A percentile compares a stretch with the other conserved stretches of the same genome.
phyloP scores from a whole-genome alignment of 2,329 filamentous ascomycete genomes.

The Mollisiaceae sp. region DNA sequence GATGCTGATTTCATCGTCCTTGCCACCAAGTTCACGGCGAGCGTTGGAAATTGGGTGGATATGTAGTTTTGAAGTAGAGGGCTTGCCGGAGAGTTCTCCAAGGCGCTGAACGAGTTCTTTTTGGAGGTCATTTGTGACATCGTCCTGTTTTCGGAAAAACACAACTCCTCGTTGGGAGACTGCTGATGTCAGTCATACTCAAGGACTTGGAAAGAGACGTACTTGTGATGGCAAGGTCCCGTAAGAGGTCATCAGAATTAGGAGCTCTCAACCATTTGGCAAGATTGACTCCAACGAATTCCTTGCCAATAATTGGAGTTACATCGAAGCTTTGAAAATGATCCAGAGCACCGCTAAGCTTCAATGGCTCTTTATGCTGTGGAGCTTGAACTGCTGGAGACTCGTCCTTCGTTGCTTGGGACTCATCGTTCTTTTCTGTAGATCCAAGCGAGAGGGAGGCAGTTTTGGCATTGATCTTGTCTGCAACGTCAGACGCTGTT shows the following conservation, averaged over 20 bases:
- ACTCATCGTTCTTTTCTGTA: too few species aligned
- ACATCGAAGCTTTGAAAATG: constrained; percentile 45
- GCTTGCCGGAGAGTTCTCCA: constrained; percentile 63
- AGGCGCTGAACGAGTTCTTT: constrained; percentile 68
- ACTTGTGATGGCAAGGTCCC: constrained; percentile 55
- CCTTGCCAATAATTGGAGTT: constrained; percentile 53
- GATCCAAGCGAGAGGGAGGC: constrained; percentile 25
- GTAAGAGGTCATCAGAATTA: constrained; percentile 53
- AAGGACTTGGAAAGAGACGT: constrained; percentile 24
- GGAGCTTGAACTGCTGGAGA: constrained; percentile 33
- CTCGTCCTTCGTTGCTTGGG: constrained; percentile 11
- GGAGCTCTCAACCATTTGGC: constrained; percentile 53
- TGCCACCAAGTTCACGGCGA: constrained; percentile 56
- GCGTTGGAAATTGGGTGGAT: constrained; percentile 65
- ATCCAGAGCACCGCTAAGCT: constrained; percentile 38
- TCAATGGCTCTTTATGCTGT: constrained; percentile 38
- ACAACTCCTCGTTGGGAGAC: constrained; percentile 73
- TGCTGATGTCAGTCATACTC: constrained; percentile 38
- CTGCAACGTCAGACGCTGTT: constrained; percentile 30
- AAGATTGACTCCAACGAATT: constrained; percentile 50
- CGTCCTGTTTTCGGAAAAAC: constrained; percentile 70
- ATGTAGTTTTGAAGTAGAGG: constrained; percentile 59
- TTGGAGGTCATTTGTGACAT: constrained; percentile 64
- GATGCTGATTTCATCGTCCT: constrained; percentile 66
- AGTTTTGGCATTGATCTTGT: constrained; percentile 37